These are phyloP conservation scores for Jimgerdemannia flammicorona DNA, from an alignment of 192 early-diverging fungal species.

Conservation along the genomic window DNA sequence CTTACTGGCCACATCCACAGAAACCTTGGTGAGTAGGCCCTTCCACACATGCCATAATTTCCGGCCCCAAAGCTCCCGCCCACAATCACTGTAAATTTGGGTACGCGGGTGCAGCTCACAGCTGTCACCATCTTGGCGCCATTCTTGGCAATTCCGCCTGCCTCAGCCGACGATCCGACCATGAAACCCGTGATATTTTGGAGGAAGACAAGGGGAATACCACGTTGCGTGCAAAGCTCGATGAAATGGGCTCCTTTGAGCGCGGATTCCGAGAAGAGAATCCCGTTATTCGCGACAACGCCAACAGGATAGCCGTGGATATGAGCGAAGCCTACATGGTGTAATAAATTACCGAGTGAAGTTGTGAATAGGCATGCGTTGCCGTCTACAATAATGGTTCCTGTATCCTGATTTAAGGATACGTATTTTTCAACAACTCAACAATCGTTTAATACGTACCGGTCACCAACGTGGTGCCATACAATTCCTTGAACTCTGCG, in stretches of 20 bases:
- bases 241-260: conserved; percentile 96
- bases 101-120: conserved; percentile 88
- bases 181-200: conserved; percentile 98
- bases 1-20: conserved; percentile 94
- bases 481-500: conserved; percentile 91
- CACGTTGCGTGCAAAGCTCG: conserved; percentile 84
- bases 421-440: neutral
- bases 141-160: conserved; percentile 96
- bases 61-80: conserved; percentile 79
- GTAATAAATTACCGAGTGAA: conserved; percentile 9
- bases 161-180: conserved; percentile 92
- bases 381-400: neutral
- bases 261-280: conserved; percentile 91
- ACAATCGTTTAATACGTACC: conserved; percentile 30
- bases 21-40: conserved; percentile 90
- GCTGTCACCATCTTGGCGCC: conserved; percentile 96
- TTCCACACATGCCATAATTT: conserved; percentile 98
- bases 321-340: conserved; percentile 66
- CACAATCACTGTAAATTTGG: conserved; percentile 87
- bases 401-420: neutral
- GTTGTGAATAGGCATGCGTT: conserved; percentile 2
- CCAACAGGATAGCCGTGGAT: conserved; percentile 90
- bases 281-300: conserved; percentile 95
- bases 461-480: conserved; percentile 86
- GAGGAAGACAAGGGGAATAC: conserved; percentile 87